Evolutionary conservation across 106 monocot species (phyloP).

Genomic region (Phalaenopsis equestris): DNA sequence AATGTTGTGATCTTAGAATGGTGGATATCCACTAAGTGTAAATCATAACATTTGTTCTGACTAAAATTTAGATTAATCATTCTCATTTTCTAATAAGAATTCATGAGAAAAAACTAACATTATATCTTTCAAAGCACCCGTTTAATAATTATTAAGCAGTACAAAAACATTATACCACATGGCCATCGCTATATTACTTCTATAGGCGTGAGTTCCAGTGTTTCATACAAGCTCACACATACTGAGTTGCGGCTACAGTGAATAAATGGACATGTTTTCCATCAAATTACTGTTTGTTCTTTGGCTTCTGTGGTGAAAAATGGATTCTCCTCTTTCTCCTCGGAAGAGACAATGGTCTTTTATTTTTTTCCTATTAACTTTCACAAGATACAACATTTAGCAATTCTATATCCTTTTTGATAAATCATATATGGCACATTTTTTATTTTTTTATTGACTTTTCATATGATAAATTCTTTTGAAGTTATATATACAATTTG

Average conservation of each 20-base stretch:
- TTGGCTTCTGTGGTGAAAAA: no score
- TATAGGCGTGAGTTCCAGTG: not conserved
- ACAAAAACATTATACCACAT: not conserved
- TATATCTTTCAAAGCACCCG: not conserved
- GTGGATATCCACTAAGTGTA: not conserved
- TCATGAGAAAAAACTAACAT: not conserved
- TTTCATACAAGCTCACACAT: not conserved
- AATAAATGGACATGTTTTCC: not conserved
- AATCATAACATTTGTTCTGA: not conserved
- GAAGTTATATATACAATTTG: not conserved
- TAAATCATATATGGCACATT: not conserved
- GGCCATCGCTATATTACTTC: not conserved
- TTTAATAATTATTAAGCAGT: not conserved
- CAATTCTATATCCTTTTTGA: not conserved
- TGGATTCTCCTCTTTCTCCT: not conserved
- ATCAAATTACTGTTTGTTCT: not conserved
- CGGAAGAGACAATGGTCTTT: not conserved
- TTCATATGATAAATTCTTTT: not conserved
- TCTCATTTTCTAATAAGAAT: not conserved
- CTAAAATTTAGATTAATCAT: not conserved
- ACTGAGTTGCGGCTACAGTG: not conserved
- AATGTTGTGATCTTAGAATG: not conserved
- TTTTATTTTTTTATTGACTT: not conserved
- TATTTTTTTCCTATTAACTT: not conserved
- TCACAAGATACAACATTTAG: not conserved